Percentiles rank a stretch among this genome's conserved stretches.
phyloP scores from a whole-genome alignment of 768 basidiomycete species.

The Grammothele lineata region DNA sequence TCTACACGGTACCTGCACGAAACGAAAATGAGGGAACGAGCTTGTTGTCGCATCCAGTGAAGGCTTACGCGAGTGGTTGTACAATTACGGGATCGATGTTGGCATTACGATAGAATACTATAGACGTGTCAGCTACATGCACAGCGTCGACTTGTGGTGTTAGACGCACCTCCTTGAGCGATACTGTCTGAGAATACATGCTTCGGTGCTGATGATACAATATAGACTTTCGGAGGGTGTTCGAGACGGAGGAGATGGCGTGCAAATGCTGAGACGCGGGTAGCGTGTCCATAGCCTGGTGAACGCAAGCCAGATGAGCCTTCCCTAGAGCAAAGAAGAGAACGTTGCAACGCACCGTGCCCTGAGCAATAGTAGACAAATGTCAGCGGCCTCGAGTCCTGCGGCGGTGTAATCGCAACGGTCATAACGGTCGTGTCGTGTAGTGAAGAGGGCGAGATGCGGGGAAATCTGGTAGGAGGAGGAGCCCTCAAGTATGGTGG shows the following conservation, averaged over 20 bases:
- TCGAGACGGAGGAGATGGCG: conserved; percentile 49
- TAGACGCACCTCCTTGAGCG: conserved; percentile 37
- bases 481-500: no score
- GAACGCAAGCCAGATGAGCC: no score
- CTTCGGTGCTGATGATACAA: conserved; percentile 71
- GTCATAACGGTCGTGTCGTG: no score
- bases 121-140: no score
- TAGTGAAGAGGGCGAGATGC: no score
- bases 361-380: conserved; percentile 76
- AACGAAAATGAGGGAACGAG: conserved; percentile 5
- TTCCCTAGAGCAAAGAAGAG: no score
- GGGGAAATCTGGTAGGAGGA: neutral
- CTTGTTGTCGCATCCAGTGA: neutral
- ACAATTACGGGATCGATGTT: conserved; percentile 78
- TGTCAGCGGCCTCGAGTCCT: conserved; percentile 12
- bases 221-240: conserved; percentile 46
- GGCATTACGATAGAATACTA: conserved; percentile 61
- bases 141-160: no score
- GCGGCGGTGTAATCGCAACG: neutral
- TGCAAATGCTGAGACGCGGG: conserved; percentile 73
- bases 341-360: conserved; percentile 55
- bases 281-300: conserved; percentile 85
- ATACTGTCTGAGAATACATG: conserved; percentile 68
- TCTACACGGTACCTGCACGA: conserved; percentile 63
- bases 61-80: conserved; percentile 70